Percentiles rank a stretch among this genome's conserved stretches.
phyloP scores from a whole-genome alignment of 208 protist genomes.

The Trichomonas tenax region DNA sequence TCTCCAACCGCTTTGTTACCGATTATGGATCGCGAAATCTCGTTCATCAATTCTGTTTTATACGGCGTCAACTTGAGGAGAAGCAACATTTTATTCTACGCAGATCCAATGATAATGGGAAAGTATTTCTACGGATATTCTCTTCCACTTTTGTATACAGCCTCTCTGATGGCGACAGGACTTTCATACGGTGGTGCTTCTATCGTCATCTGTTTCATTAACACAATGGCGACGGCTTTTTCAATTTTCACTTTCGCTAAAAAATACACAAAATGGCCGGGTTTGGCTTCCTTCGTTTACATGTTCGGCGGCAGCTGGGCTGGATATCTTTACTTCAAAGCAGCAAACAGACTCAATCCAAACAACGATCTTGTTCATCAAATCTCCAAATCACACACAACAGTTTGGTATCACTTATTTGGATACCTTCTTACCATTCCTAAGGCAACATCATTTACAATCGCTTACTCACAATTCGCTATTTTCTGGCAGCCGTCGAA shows the following conservation, averaged over 20 bases:
- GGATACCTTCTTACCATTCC: neutral
- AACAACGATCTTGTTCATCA: slow-evolving; percentile 9
- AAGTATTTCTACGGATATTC: neutral
- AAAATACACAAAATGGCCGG: neutral
- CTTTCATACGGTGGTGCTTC: neutral
- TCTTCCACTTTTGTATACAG: neutral
- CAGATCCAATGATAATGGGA: neutral
- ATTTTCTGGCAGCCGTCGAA: neutral
- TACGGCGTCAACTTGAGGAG: neutral
- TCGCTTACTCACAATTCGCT: neutral
- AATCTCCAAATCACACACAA: neutral
- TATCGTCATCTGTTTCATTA: neutral
- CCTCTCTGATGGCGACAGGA: neutral
- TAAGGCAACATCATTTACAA: neutral
- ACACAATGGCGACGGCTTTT: neutral
- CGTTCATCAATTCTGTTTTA: neutral
- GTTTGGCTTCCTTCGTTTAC: neutral
- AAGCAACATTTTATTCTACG: neutral
- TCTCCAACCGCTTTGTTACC: neutral
- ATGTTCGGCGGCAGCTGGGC: neutral
- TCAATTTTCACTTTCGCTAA: neutral
- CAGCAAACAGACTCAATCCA: neutral
- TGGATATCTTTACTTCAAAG: neutral
- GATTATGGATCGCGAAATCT: neutral
- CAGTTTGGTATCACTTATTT: neutral